Conservation (phyloP, 805 yeast genomes). For the Torulaspora gathmanii region DNA sequence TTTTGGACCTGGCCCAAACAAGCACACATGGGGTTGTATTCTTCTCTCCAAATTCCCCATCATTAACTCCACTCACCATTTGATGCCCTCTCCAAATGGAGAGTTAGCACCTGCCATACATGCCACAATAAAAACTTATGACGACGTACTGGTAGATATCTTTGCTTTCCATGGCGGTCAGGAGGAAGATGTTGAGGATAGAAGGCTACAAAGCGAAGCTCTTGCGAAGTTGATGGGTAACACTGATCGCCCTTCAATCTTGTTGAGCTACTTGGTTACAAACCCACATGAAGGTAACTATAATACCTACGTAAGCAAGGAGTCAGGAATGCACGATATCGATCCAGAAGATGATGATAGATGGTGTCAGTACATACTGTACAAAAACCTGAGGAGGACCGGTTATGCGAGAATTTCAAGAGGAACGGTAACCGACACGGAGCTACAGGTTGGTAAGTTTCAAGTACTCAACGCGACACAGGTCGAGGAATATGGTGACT, state of each 20-base stretch:
- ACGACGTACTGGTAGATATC: slow-evolving; percentile 70
- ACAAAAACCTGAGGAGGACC: slow-evolving; percentile 76
- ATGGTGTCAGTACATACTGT: slow-evolving; percentile 96
- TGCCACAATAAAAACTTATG: slow-evolving; percentile 90
- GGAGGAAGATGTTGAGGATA: slow-evolving; percentile 93
- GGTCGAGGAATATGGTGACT: slow-evolving; percentile 33
- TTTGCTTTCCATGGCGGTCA: slow-evolving; percentile 98
- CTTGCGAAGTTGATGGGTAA: slow-evolving; percentile 77
- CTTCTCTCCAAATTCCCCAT: slow-evolving; percentile 92
- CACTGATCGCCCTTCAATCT: slow-evolving; percentile 74
- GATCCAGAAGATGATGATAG: slow-evolving; percentile 93
- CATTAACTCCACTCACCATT: slow-evolving; percentile 79
- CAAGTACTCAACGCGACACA: slow-evolving; percentile 44
- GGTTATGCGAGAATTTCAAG: slow-evolving; percentile 94
- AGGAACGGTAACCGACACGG: slow-evolving; percentile 94
- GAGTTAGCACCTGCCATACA: slow-evolving; percentile 98
- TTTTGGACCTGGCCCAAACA: slow-evolving; percentile 96
- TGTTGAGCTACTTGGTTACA: slow-evolving; percentile 87
- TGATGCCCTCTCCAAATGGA: slow-evolving; percentile 94
- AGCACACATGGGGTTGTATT: slow-evolving; percentile 98
- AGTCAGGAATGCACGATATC: slow-evolving; percentile 85
- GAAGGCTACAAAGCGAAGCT: slow-evolving; percentile 76
- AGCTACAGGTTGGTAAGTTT: slow-evolving; percentile 92
- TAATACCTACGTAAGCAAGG: slow-evolving; percentile 80
- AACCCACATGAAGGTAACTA: slow-evolving; percentile 85